Evolutionary conservation across 2,329 filamentous ascomycete species (phyloP), one percentile per base, ranked within the genome.

Genomic region (Alternaria sp.): DNA sequence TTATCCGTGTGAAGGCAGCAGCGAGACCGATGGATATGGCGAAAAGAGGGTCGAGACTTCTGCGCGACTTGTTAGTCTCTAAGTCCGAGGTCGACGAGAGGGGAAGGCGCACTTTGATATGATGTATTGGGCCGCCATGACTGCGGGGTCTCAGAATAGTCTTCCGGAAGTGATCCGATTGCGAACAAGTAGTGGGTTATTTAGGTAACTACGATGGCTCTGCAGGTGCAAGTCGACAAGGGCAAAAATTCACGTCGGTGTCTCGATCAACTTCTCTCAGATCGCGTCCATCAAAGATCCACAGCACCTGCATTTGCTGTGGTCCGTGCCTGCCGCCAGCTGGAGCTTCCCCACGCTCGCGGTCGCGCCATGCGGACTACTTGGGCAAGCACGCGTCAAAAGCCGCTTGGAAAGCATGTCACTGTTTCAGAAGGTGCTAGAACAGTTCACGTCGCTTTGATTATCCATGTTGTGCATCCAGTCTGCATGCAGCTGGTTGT

Each of bases 31-130:
- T 82, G n/a, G 77, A 77, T 55, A 84, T 69, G 30, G 84, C 83
- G 73, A 85, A 86, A 57, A 85, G 59, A 40, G 84, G 83, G 61
- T 86, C 84, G 57, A 85, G 78, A 50, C 76, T 70, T 72, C 83
- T 85, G 54, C 15, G 57, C 32, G 50, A 32, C 30, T 5, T 60
- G 50, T 32, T 19, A 51, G 30, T 9, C 10, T 17, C 21, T 8
- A 17, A 9, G 25, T 19, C 7, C 25, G 43, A 54, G 52, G 30
- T 26, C 17, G 19, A 51, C 17, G 32, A 45, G 40, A 9, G 12
- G 15, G 46, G 21, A n/a, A 44, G n/a, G 64, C 73, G 47, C 59
- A 84, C 82, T 76, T 81, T 47, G 82, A 84, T 66, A 83, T 82
- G 61, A 83, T 79, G 71, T 81, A 80, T 45, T 77, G 70, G 61